Evolutionary conservation across 805 yeast genomes (phyloP), one percentile per base, ranked within the genome.

Genomic region (Starmerella vaccinii): DNA sequence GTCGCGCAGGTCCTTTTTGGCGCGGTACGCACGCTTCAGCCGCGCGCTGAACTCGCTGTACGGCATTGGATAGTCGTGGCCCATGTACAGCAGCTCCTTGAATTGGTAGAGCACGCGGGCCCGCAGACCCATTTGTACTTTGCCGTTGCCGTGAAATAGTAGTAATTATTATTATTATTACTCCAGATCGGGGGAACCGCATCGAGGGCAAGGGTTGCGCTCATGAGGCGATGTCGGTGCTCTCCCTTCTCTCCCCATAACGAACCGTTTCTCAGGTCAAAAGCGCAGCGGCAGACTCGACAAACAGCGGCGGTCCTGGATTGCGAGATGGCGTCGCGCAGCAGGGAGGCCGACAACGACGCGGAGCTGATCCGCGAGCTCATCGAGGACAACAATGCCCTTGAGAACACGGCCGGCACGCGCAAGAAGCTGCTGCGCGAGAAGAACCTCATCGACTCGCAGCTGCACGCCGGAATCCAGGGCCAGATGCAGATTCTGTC

Each of bases 401-500:
- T 71, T 16, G 65, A 66, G 18, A 66, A 63, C 53, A 60, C 69
- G 24, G 55, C 63, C 8, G 60, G 59, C 5, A 56, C 66, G 37
- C 66, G 66, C 37, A 63, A 61, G 49, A 63, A 64, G 44, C 59
- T 70, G 21, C 58, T 52, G 35, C 64, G 70, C 56, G 95, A 90
- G 61, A 85, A 84, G 63, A 73, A 82, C 0, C 74, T 83, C 3
- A 70, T 87, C 12, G 95, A 86, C 58, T 71, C 81, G 44, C 90
- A 87, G 62, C 70, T 90, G 56, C 78, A 77, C 59, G 68, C 82
- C 37, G 83, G 82, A 46, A 77, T 86, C n/a, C 78, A 76, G 61
- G 73, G 73, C 35, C 86, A 80, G 57, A 75, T 78, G 51, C 80
- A 77, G 41, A 67, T 76, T 8, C 75, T 84, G 1, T 66, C 77